Evolutionary conservation across 768 basidiomycete genomes (phyloP).

Genomic region (Russula dissimulans): DNA sequence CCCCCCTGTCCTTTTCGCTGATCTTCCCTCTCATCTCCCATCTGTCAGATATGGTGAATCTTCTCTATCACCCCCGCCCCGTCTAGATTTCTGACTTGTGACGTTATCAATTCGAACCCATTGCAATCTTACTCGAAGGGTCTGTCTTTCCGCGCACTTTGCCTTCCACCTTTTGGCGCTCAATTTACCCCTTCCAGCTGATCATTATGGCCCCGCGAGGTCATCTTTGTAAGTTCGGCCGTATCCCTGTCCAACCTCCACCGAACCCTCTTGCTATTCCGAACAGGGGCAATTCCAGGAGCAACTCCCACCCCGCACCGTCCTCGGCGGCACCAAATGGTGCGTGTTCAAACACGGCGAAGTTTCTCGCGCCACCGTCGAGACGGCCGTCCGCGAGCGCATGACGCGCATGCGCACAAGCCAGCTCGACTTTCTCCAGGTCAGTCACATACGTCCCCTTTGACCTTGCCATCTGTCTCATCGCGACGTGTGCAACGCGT

Average conservation of each 20-base stretch:
- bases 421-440: conserved; percentile 67
- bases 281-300: conserved; percentile 60
- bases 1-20: not conserved
- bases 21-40: not conserved
- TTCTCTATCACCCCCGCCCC: not conserved
- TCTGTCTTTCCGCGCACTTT: not conserved
- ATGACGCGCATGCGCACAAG: conserved; percentile 54
- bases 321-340: conserved; percentile 80
- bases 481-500: not conserved
- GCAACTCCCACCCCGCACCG: conserved; percentile 33
- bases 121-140: not conserved
- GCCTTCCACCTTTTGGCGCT: not conserved
- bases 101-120: not conserved
- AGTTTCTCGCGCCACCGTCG: conserved; percentile 46
- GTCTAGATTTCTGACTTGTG: not conserved
- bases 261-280: not conserved
- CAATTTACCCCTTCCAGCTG: conserved; percentile 38
- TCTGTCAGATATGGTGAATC: conserved; percentile 47
- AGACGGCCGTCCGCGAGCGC: conserved; percentile 58
- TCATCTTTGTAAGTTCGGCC: conserved; percentile 49
- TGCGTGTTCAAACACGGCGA: conserved; percentile 57
- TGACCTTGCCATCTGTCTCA: not conserved
- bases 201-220: conserved; percentile 84
- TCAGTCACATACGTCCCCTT: conserved; percentile 22
- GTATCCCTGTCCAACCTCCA: conserved; percentile 3